A percentile compares a stretch with the other conserved stretches of the same genome.
phyloP scores from a whole-genome alignment of 495 filamentous ascomycete species.

The Astrothelium subdiscretum region DNA sequence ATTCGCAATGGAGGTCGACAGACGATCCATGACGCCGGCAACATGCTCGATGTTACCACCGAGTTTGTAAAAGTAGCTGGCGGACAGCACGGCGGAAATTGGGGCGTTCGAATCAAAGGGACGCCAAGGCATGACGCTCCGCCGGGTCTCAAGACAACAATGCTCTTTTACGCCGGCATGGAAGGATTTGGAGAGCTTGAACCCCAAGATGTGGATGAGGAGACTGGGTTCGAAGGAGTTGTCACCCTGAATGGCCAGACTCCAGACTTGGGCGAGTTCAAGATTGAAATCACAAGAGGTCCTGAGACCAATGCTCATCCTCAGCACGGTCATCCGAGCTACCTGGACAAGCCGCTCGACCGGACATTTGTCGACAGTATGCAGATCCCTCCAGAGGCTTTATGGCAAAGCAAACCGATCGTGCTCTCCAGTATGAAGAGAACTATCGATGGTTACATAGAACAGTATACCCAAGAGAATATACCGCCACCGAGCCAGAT shows the following conservation, averaged over 20 bases:
- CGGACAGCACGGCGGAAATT: conserved; percentile 77
- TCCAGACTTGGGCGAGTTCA: conserved; percentile 70
- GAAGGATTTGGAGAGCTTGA: conserved; percentile 64
- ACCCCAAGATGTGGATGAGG: conserved; percentile 38
- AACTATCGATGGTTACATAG: conserved; percentile 55
- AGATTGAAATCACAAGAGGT: conserved; percentile 62
- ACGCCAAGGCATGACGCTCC: conserved; percentile 57
- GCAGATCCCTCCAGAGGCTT: conserved; percentile 49
- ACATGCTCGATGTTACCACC: conserved; percentile 80
- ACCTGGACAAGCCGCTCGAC: conserved; percentile 63
- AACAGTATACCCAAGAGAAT: conserved; percentile 57
- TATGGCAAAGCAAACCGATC: conserved; percentile 81
- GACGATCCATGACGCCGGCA: conserved; percentile 78
- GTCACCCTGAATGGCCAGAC: conserved; percentile 68
- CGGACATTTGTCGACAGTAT: conserved; percentile 62
- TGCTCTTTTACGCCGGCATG: conserved; percentile 69
- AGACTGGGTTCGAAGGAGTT: conserved; percentile 52
- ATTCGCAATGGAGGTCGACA: conserved; percentile 74
- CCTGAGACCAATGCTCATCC: conserved; percentile 52
- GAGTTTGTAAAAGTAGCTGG: conserved; percentile 89
- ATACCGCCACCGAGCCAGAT: conserved; percentile 76
- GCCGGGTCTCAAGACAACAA: conserved; percentile 54
- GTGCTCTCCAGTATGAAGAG: conserved; percentile 69
- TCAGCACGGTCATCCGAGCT: conserved; percentile 47
- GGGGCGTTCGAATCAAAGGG: conserved; percentile 82